Conservation (phyloP, 2,329 filamentous ascomycete genomes). For the Didymellaceae sp. region DNA sequence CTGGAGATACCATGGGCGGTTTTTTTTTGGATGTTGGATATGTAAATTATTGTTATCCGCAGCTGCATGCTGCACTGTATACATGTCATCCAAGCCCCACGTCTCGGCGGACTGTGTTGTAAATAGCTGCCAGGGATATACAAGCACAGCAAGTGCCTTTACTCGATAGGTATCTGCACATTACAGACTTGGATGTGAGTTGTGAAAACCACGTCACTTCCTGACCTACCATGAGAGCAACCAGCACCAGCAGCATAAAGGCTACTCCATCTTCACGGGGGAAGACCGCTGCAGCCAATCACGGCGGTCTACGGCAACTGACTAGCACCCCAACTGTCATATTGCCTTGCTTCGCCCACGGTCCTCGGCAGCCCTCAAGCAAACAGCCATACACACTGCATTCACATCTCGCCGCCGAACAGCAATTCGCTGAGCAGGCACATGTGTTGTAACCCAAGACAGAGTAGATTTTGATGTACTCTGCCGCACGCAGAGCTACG, state of each 20-base stretch:
- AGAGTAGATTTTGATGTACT: too few species aligned
- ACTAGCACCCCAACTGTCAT: conserved; percentile 15
- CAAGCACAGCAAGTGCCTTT: too few species aligned
- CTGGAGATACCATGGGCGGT: conserved; percentile 27
- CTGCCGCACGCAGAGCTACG: too few species aligned
- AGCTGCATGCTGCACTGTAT: background rate
- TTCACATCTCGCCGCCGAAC: background rate
- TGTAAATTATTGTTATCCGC: background rate
- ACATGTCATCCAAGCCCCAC: background rate
- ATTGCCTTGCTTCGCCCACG: background rate
- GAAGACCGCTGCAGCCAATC: background rate
- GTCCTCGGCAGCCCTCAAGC: conserved; percentile 1
- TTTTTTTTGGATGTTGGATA: background rate
- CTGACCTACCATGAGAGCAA: too few species aligned
- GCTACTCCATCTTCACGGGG: conserved; percentile 2
- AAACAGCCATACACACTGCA: background rate
- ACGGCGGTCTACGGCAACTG: conserved; percentile 10
- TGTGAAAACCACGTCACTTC: too few species aligned
- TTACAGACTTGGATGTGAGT: too few species aligned
- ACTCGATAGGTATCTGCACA: too few species aligned
- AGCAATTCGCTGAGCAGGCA: background rate
- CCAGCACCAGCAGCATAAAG: too few species aligned
- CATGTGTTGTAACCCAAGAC: too few species aligned
- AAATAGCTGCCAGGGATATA: too few species aligned
- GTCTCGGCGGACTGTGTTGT: too few species aligned